phyloP scores from a whole-genome alignment of 768 basidiomycete genomes.

The Tephrocybe sp. region DNA sequence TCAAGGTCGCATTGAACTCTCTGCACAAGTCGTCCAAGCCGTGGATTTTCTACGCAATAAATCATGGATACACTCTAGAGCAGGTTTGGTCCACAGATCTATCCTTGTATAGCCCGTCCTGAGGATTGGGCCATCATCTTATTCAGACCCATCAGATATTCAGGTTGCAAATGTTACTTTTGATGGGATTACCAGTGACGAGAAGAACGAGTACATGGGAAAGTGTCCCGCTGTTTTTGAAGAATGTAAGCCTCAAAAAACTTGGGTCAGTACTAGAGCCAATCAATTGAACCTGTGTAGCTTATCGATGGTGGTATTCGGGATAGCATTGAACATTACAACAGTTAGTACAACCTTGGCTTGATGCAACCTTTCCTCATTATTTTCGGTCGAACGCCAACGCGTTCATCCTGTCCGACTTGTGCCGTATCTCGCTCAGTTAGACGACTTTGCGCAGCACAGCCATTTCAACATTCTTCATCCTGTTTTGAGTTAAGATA shows the following conservation, averaged over 20 bases:
- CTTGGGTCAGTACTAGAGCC: conserved; percentile 14
- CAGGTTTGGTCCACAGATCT: conserved; percentile 27
- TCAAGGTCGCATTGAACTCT: conserved; percentile 35
- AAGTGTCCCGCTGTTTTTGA: conserved; percentile 39
- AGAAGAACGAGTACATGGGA: conserved; percentile 34
- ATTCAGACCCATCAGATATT: conserved; percentile 35
- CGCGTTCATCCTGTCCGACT: conserved; percentile 32
- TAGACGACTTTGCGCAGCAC: conserved; percentile 32
- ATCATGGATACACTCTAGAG: conserved; percentile 41
- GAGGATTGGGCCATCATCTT: neutral
- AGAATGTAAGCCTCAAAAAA: conserved; percentile 24
- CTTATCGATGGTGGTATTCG: conserved; percentile 58
- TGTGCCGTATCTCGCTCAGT: conserved; percentile 31
- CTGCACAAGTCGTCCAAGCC: conserved; percentile 39
- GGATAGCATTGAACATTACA: conserved; percentile 65
- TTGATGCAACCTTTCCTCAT: too few relatives aligned
- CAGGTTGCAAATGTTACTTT: conserved; percentile 42
- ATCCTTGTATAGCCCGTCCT: neutral
- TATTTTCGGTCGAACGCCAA: conserved; percentile 29
- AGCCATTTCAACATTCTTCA: conserved; percentile 35
- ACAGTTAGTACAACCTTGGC: conserved; percentile 38
- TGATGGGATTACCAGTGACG: conserved; percentile 29
- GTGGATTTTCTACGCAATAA: conserved; percentile 47
- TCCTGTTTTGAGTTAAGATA: conserved; percentile 31
- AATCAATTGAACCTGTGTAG: conserved; percentile 25